These are phyloP conservation scores for Hansfordia pulvinata DNA, from an alignment of 2,329 filamentous ascomycete genomes.

Conservation along the genomic window DNA sequence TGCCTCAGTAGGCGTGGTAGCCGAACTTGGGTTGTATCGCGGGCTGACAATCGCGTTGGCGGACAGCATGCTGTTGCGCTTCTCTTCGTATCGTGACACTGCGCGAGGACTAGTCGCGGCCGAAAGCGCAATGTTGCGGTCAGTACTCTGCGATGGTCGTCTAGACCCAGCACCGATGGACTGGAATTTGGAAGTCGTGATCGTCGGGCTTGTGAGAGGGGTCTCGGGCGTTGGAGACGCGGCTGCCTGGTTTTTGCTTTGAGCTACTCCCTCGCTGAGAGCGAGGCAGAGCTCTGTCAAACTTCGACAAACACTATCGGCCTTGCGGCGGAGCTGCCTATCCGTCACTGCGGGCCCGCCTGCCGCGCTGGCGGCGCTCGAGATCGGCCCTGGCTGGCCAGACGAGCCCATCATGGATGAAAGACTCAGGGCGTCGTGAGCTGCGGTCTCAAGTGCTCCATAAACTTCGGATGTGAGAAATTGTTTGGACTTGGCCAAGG, in stretches of 20 bases:
- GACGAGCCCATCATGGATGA: conserved; percentile 64
- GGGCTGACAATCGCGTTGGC: conserved; percentile 31
- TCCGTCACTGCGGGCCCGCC: conserved; percentile 46
- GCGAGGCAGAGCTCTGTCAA: conserved; percentile 87
- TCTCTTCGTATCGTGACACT: conserved; percentile 38
- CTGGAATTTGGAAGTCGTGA: conserved; percentile 23
- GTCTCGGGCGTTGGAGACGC: conserved; percentile 13
- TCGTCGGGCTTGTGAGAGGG: conserved; percentile 27
- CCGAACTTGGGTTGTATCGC: conserved; percentile 19
- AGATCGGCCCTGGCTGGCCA: conserved; percentile 55
- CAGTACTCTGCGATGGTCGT: too few relatives aligned
- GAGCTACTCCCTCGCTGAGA: conserved; percentile 47
- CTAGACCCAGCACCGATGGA: conserved; percentile 6
- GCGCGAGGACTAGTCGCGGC: conserved; percentile 29
- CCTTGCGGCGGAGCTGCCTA: conserved; percentile 76
- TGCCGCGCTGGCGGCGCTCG: conserved; percentile 50
- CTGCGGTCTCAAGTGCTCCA: conserved; percentile 65
- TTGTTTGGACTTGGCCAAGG: conserved; percentile 63
- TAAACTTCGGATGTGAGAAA: conserved; percentile 61
- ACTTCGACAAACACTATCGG: conserved; percentile 83
- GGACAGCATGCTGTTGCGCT: conserved; percentile 31
- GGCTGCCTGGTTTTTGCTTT: conserved; percentile 20
- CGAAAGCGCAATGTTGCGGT: conserved; percentile 16
- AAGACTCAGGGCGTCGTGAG: conserved; percentile 67
- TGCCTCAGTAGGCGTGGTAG: conserved; percentile 25